Evolutionary conservation across 2,329 filamentous ascomycete species (phyloP).

Genomic region (Curvularia sp.): DNA sequence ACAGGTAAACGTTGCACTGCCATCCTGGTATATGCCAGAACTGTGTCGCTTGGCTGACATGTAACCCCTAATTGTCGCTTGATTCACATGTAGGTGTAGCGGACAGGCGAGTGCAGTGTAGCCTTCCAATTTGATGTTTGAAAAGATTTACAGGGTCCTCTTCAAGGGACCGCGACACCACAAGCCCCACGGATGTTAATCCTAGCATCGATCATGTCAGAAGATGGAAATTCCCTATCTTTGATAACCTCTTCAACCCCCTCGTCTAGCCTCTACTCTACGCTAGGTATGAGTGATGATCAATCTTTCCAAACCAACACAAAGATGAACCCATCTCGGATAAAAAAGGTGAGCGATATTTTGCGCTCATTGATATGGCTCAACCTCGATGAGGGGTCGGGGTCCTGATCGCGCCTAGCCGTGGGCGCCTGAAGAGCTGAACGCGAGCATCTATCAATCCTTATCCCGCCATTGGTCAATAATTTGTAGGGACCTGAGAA

Average conservation of each 20-base stretch:
- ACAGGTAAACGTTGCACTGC: neutral
- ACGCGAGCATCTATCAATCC: neutral
- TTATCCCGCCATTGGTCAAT: conserved; percentile 11
- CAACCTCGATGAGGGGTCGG: conserved; percentile 6
- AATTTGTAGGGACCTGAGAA: neutral
- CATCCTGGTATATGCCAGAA: neutral
- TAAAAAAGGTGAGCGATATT: neutral
- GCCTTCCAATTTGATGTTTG: neutral
- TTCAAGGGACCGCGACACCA: neutral
- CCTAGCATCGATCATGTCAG: neutral
- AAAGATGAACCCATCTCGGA: no score
- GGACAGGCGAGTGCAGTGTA: neutral
- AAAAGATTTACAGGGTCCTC: neutral
- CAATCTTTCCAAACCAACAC: neutral
- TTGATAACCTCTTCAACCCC: neutral
- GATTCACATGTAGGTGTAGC: neutral
- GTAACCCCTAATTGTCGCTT: neutral
- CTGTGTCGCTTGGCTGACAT: neutral
- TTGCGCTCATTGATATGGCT: neutral
- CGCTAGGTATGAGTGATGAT: neutral
- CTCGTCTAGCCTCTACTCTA: neutral
- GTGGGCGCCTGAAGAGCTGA: conserved; percentile 3
- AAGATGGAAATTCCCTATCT: neutral
- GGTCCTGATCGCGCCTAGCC: neutral
- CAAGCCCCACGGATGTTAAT: neutral